Evolutionary conservation across 1,284 basidiomycete genomes (phyloP), one percentile per base, ranked within the genome.

Genomic region (Testicularia cyperi): DNA sequence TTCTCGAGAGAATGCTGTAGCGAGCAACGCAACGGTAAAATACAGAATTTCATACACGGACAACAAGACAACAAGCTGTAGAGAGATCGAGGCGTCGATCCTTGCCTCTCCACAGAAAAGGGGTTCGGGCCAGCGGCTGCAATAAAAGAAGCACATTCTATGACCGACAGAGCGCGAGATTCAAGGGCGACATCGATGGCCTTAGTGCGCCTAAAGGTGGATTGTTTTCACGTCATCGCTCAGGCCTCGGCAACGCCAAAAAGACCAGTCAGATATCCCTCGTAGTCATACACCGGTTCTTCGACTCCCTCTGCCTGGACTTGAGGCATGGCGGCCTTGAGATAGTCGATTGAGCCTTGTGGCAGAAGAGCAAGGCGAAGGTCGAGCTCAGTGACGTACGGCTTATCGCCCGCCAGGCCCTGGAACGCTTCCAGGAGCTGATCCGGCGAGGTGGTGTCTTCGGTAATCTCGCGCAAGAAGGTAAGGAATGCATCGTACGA

Each of bases 401-500:
- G 86, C 90, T 97, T 97, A 72, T 92, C 88, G 12, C 82, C 84
- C 2, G 92, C 90, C 32, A 96, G 86, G 7, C 89, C 90, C 34
- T 89, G 85, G 84, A 98, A 98, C 2, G 92, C 86, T 63, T 92
- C 90, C 16, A 89, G 84, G 52, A 98, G 82, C 74, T 97, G 94
- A 44, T 92, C 90, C 0, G 88, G 84, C 1, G 90, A 88, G 1
- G 90, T 92, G 44, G 94, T 90, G 74, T 97, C 95, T 79, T 97
- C 90, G 22, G 86, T 94, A 62, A 96, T 94, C 36, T 92, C 90
- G 22, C 70, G 66, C 77, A 98, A 78, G 56, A 96, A 86, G 57
- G 91, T 90, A 65, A 96, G 88, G 78, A 96, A 97, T 1, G 92
- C 90, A 75, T 96, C 90, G 74, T 90, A 97, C 0, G 86, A 89